A percentile compares a stretch with the other conserved stretches of the same genome.
These are phyloP conservation scores for Hymenoscyphus scutula DNA, from an alignment of 2,329 filamentous ascomycete species.

Conservation along the genomic window DNA sequence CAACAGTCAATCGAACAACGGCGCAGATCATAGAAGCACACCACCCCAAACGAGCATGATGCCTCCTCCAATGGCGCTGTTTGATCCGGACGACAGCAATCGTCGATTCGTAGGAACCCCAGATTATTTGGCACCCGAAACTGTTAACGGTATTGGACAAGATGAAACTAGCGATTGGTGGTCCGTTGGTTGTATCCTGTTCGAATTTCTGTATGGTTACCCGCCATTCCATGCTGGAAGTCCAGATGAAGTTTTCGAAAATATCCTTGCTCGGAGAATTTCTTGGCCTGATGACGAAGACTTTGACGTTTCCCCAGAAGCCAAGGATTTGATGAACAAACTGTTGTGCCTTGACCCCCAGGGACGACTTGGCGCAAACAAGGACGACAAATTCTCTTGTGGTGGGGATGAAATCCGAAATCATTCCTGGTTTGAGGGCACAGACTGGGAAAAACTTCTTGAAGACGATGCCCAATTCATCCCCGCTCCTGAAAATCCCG, in stretches of 20 bases:
- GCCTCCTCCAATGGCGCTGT: constrained; percentile 86
- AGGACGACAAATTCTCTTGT: constrained; percentile 74
- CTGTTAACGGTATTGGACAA: constrained; percentile 90
- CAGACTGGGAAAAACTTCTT: constrained; percentile 88
- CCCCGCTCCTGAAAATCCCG: constrained; percentile 85
- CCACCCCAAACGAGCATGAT: constrained; percentile 70
- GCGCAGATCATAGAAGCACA: constrained; percentile 50
- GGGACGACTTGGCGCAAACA: constrained; percentile 80
- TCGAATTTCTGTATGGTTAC: constrained; percentile 90
- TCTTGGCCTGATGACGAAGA: constrained; percentile 88
- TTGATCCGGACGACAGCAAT: constrained; percentile 91
- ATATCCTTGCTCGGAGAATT: constrained; percentile 85
- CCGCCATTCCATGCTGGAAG: constrained; percentile 90
- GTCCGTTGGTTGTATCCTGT: constrained; percentile 98
- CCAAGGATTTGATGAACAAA: constrained; percentile 91
- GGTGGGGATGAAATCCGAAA: constrained; percentile 89
- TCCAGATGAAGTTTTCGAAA: constrained; percentile 93
- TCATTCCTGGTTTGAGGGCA: constrained; percentile 83
- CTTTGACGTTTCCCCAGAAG: constrained; percentile 76
- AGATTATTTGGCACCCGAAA: constrained; percentile 95
- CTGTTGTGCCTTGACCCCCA: constrained; percentile 82
- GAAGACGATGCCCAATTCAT: constrained; percentile 96
- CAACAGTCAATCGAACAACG: constrained; percentile 38
- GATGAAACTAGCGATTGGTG: constrained; percentile 99
- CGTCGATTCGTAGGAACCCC: constrained; percentile 94